Evolutionary conservation across 768 basidiomycete genomes (phyloP).

Genomic region (Tylopilus sp.): DNA sequence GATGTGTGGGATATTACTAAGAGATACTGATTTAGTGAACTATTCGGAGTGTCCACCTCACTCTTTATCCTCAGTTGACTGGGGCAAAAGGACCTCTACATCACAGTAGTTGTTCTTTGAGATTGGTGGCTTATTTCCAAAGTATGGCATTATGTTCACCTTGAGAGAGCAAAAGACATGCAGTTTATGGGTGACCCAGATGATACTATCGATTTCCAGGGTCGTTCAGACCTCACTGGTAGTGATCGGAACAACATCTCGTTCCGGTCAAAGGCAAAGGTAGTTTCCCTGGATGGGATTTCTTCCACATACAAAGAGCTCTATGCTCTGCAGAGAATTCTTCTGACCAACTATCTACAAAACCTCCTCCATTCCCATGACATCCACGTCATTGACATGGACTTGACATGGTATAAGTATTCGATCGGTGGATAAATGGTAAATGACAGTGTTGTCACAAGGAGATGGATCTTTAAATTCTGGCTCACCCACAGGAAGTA

Average conservation of each 20-base stretch:
- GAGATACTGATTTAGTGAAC: neutral
- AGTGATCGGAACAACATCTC: neutral
- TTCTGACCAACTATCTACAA: neutral
- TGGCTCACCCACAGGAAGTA: neutral
- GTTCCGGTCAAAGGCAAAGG: neutral
- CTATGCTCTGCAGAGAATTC: neutral
- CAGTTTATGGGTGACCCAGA: neutral
- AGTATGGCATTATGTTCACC: conserved; percentile 1
- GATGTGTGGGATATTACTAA: conserved; percentile 5
- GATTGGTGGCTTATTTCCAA: conserved; percentile 1
- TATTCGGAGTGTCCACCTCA: neutral
- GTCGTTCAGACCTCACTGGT: neutral
- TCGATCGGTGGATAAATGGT: neutral
- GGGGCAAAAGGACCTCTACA: conserved; percentile 1
- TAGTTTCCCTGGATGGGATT: neutral
- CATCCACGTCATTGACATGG: neutral
- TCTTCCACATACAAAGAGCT: conserved; percentile 1
- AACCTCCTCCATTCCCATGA: conserved; percentile 6
- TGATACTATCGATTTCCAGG: conserved; percentile 6
- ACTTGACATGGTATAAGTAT: neutral
- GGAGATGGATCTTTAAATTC: neutral
- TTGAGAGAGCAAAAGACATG: neutral
- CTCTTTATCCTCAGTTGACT: neutral
- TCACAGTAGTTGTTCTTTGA: conserved; percentile 4
- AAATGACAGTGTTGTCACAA: neutral